Evolutionary conservation across 306 rosid genomes (phyloP), one percentile per base, ranked within the genome.

Genomic region (Cicer cuneatum): DNA sequence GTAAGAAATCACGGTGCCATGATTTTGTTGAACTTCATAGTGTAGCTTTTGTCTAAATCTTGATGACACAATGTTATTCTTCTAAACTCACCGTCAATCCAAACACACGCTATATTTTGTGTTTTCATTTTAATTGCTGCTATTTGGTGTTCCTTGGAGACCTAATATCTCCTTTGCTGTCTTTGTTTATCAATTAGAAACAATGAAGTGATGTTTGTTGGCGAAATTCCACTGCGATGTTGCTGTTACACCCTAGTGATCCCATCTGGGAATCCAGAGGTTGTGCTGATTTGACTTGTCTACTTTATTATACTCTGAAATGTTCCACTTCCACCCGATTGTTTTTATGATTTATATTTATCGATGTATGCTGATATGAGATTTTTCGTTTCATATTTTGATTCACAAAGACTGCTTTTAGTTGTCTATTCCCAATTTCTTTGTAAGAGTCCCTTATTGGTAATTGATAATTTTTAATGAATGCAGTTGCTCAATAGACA

Each of bases 151-250:
- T 15, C 58, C 29, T 15, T 51, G 21, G 24, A 51, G 24, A 51
- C 21, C 5, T 51, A 15, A 51, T 51, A 51, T 51, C 7, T 51
- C 58, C 29, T 15, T 15, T 15, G 58, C 8, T 51, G 58, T 51
- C 53, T 73, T 43, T 73, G 43, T 60, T 59, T 56, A 48, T 72
- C 45, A 1, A 35, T 74, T 76, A 93, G 97, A 87, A 93, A 90
- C 74, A 93, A 90, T 66, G 97, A 90, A 72, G 97, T 90, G 9
- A 97, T 90, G 92, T 90, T 90, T 86, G 97, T 96, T 5, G 98
- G 97, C 7, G 92, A 93, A 80, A 85, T 93, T 69, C 98, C 86
- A 76, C 87, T 85, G 0, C 90, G 91, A 33, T 95, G 98, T 29
- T 90, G 98, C 74, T 75, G 81, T 78, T 90, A 89, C 81, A 12